These are phyloP conservation scores for Acidiella bohemica DNA, from an alignment of 495 filamentous ascomycete genomes.

Conservation along the genomic window DNA sequence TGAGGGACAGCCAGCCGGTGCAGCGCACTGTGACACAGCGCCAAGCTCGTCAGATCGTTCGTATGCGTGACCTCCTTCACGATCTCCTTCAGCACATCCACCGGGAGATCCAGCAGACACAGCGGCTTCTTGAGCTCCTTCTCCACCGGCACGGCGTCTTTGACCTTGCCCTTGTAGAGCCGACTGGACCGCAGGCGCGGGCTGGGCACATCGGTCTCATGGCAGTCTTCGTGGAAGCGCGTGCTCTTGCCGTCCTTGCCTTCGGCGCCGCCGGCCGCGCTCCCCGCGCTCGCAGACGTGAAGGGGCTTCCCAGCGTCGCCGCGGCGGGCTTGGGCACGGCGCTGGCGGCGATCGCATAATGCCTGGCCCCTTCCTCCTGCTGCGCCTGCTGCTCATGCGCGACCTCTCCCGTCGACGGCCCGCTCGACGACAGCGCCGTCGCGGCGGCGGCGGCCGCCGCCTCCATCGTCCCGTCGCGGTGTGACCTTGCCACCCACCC, in stretches of 20 bases:
- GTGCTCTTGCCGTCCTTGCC: conserved; percentile 9
- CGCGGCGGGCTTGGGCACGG: background rate
- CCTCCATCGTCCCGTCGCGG: too few species aligned
- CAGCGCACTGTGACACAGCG: conserved; percentile 71
- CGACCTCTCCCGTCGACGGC: background rate
- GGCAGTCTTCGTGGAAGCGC: conserved; percentile 17
- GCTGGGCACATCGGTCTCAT: conserved; percentile 13
- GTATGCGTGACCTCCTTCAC: conserved; percentile 86
- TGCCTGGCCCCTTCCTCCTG: conserved; percentile 11
- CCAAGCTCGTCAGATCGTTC: conserved; percentile 74
- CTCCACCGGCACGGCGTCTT: conserved; percentile 16
- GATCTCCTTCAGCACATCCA: conserved; percentile 78
- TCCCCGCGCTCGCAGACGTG: background rate
- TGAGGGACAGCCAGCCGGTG: conserved; percentile 67
- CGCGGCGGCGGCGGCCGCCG: background rate
- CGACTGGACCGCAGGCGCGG: conserved; percentile 14
- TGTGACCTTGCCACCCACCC: too few species aligned
- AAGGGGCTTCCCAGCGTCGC: background rate
- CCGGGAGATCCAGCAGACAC: conserved; percentile 61
- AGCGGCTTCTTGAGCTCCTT: conserved; percentile 28
- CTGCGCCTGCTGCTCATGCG: background rate
- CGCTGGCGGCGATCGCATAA: conserved; percentile 10
- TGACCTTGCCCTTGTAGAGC: conserved; percentile 26
- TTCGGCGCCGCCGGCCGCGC: conserved; percentile 3
- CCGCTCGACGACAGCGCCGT: conserved; percentile 2